Evolutionary conservation across 2,329 filamentous ascomycete genomes (phyloP), one percentile per base, ranked within the genome.

Genomic region (Pyricularia sp.): DNA sequence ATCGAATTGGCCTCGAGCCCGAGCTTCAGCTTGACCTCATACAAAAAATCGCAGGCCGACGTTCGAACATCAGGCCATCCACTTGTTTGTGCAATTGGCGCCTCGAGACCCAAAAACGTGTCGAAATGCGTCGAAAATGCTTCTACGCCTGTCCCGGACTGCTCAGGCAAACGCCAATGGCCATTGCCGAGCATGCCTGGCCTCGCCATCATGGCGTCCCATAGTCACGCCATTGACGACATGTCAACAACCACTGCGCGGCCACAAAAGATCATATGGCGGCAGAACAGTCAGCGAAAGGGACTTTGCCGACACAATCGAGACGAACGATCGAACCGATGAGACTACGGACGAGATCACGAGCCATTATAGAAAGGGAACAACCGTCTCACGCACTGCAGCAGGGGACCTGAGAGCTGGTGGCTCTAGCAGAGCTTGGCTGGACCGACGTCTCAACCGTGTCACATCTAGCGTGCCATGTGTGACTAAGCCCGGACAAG

Each of bases 91-190:
- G n/a, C 5, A n/a, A 57, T 28, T 24, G 22, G 53, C 22, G 22
- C 24, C 9, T 5, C 53, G 22, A 57, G n/a, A 28, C 22, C 49
- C 12, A 57, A 24, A 55, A 12, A 26, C 22, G 53, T 26, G 40
- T 9, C 69, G 70, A 69, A 65, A 77, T 77, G 78, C 72, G 68
- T 71, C 72, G 69, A 77, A 73, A 72, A 92, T 91, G 89, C 84
- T 84, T 76, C 80, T 81, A 68, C 73, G 90, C 69, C 88, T 87
- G 86, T 86, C 84, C 75, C 83, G 86, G 77, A 83, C 84, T 77
- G 80, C 82, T 71, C 83, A 83, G 80, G 81, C 81, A 76, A 83
- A 82, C 75, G 80, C 82, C 70, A 89, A 86, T 70, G 88, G 85
- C 77, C 81, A 81, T 75, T 89, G 86, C 77, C 79, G 82, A 69